Evolutionary conservation across 2,329 filamentous ascomycete species (phyloP).

Genomic region (Harringtonia lauricola): DNA sequence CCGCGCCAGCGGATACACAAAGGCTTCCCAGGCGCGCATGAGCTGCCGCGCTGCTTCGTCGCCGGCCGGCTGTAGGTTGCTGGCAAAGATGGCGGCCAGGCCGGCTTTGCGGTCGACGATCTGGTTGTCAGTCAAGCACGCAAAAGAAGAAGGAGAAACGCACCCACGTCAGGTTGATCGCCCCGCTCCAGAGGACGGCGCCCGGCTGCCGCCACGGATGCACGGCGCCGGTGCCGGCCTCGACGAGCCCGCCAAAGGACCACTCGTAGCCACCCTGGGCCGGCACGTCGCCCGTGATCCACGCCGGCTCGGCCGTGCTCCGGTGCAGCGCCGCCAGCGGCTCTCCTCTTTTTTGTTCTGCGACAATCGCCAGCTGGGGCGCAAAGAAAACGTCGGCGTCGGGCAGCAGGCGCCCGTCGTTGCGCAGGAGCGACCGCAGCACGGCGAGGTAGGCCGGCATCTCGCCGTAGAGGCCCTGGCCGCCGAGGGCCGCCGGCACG

Average conservation of each 20-base stretch:
- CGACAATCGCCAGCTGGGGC: conserved; percentile 31
- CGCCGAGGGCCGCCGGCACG: conserved; percentile 15
- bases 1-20: conserved; percentile 22
- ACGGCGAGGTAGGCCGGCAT: conserved; percentile 32
- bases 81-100: conserved; percentile 28
- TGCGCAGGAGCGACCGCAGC: conserved; percentile 31
- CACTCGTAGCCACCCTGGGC: conserved; percentile 26
- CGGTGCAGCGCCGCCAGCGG: conserved; percentile 15
- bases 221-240: conserved; percentile 20
- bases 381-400: conserved; percentile 30
- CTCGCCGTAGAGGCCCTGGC: conserved; percentile 23
- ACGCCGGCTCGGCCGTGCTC: conserved; percentile 15
- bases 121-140: conserved; percentile 9
- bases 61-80: conserved; percentile 29
- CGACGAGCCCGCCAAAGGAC: conserved; percentile 30
- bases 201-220: conserved; percentile 25
- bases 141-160: conserved; percentile 13
- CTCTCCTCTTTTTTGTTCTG: not conserved
- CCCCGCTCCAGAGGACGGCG: conserved; percentile 31
- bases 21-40: conserved; percentile 25
- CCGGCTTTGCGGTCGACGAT: conserved; percentile 24
- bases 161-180: conserved; percentile 35
- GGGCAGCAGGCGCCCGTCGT: conserved; percentile 36
- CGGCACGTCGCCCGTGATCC: conserved; percentile 18
- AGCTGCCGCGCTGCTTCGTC: conserved; percentile 23